phyloP scores from a whole-genome alignment of 495 filamentous ascomycete species.

The Aspergillus panamensis region DNA sequence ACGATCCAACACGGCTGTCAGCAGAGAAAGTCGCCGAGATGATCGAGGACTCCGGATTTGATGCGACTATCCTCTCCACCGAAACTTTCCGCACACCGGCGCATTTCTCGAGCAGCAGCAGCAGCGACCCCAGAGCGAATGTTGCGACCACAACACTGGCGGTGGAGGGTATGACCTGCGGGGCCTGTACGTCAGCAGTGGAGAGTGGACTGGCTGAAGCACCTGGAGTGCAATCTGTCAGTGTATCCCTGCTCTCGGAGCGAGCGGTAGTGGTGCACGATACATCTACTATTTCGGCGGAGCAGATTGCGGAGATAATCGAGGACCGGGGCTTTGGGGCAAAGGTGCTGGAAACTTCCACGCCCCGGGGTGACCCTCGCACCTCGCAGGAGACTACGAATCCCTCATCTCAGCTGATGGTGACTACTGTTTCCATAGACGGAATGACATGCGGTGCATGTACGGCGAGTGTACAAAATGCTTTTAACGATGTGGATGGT shows the following conservation, averaged over 20 bases:
- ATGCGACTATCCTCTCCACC: slow-evolving; percentile 83
- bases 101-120: slow-evolving; percentile 22
- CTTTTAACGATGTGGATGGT: slow-evolving; percentile 73
- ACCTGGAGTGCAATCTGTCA: slow-evolving; percentile 75
- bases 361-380: slow-evolving; percentile 17
- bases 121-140: slow-evolving; percentile 27
- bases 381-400: slow-evolving; percentile 31
- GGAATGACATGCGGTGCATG: slow-evolving; percentile 98
- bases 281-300: slow-evolving; percentile 54
- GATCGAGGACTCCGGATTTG: slow-evolving; percentile 93
- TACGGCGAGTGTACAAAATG: slow-evolving; percentile 83
- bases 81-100: slow-evolving; percentile 54
- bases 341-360: slow-evolving; percentile 57
- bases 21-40: slow-evolving; percentile 73
- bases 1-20: slow-evolving; percentile 73
- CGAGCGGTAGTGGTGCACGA: slow-evolving; percentile 77
- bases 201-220: slow-evolving; percentile 74
- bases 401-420: slow-evolving; percentile 43
- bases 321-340: slow-evolving; percentile 93
- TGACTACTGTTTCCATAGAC: slow-evolving; percentile 80
- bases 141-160: slow-evolving; percentile 74
- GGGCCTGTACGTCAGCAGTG: slow-evolving; percentile 87
- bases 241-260: slow-evolving; percentile 75
- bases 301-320: slow-evolving; percentile 79
- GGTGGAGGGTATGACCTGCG: slow-evolving; percentile 97